A percentile compares a stretch with the other conserved stretches of the same genome.
Conservation (phyloP, 768 basidiomycete genomes). For the Hemileccinum rubropunctum region DNA sequence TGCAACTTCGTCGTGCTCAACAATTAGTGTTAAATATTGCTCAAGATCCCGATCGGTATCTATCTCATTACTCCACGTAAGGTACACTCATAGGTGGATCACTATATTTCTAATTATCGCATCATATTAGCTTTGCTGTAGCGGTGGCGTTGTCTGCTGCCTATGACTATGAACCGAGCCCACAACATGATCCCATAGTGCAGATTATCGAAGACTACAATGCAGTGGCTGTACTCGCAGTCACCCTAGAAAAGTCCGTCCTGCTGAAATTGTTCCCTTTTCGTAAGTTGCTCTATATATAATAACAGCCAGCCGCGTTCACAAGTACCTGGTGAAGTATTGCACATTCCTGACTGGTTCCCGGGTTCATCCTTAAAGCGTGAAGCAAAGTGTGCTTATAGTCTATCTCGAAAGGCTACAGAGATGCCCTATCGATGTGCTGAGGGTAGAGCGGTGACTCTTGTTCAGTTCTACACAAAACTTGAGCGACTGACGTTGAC, state of each 20-base stretch:
- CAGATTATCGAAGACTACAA: neutral
- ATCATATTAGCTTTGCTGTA: neutral
- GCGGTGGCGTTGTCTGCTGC: neutral
- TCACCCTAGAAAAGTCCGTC: conserved; percentile 4
- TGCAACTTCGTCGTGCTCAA: conserved; percentile 4
- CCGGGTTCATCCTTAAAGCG: conserved; percentile 9
- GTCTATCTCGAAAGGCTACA: neutral
- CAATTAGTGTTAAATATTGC: conserved; percentile 2
- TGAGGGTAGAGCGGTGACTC: neutral
- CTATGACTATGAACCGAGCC: conserved; percentile 7
- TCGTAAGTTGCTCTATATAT: neutral
- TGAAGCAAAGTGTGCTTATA: neutral
- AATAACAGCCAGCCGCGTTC: neutral
- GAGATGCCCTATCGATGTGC: conserved; percentile 4
- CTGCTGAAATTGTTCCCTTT: conserved; percentile 6
- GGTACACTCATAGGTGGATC: neutral
- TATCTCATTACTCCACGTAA: neutral
- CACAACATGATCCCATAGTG: conserved; percentile 8
- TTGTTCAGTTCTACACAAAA: neutral
- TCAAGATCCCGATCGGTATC: neutral
- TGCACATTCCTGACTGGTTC: conserved; percentile 22
- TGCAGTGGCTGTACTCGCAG: neutral
- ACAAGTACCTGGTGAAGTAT: conserved; percentile 10
- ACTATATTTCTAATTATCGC: neutral
- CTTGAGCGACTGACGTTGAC: neutral